Conservation (phyloP, 108 stramenopile genomes). For the Discostella pseudostelligera region DNA sequence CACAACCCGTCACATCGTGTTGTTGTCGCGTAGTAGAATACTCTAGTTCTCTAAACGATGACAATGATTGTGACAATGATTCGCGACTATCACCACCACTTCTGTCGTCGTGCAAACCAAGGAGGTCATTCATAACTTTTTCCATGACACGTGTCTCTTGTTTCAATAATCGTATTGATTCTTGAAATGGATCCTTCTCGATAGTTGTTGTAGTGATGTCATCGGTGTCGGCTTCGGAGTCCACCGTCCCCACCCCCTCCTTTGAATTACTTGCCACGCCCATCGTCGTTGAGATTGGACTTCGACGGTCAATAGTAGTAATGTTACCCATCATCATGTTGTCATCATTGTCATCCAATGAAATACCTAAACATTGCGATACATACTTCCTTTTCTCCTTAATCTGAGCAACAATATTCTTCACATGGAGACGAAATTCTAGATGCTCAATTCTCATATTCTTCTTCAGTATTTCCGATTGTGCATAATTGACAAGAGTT, state of each 20-base stretch:
- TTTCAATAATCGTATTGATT: neutral
- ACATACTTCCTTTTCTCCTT: neutral
- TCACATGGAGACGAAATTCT: neutral
- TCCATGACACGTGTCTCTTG: neutral
- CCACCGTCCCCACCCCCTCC: no score
- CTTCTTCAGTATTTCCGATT: neutral
- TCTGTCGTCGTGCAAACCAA: neutral
- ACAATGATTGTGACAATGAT: neutral
- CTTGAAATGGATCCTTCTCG: neutral
- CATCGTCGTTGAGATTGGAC: neutral
- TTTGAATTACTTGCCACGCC: no score
- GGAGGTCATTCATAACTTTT: neutral
- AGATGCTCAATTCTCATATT: neutral
- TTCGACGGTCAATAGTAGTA: no score
- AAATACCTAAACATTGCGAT: neutral
- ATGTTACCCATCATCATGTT: neutral
- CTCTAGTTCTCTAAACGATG: neutral
- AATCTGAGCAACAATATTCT: neutral
- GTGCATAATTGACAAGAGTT: neutral
- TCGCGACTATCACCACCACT: neutral
- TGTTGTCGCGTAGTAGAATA: neutral
- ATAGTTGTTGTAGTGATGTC: neutral
- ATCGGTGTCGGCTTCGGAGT: neutral
- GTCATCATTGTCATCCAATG: neutral
- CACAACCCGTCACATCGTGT: no score